Evolutionary conservation across 108 stramenopile species (phyloP), one percentile per base, ranked within the genome.

Genomic region (Nitzschia putrida): DNA sequence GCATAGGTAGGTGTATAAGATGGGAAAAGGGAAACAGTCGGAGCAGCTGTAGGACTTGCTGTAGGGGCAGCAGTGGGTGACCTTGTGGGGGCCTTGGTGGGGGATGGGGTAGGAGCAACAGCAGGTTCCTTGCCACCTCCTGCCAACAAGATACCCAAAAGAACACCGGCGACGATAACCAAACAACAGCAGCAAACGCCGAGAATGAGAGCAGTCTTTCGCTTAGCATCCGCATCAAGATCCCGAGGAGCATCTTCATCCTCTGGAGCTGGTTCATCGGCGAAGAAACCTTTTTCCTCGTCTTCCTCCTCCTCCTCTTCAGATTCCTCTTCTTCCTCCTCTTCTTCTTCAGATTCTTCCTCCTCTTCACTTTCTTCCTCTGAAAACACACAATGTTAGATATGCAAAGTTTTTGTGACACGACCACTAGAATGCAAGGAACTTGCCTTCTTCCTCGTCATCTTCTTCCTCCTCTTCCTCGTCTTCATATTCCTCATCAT

Each of bases 111-210:
- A 23, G 20, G 22, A 14, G 37, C 40, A 26, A 12, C 23, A 39
- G 42, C 20, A 9, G 16, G 14, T 3, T 63, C 61, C 21, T 63
- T 43, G 42, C 21, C 61, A 0, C 44, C 44, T 63, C 38, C 58
- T 14, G 21, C 61, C 16, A 63, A 39, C 14, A 45, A 14, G 8
- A 63, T 22, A 23, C 61, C 61, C 61, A 63, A 63, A 21, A 63
- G 38, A 0, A 63, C 44, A 13, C 43, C 61, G 3, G 40, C 20
- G 20, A 63, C 44, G 44, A 63, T 10, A 29, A 39, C 29, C 16
- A 59, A 13, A 8, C 16, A 47, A 25, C 61, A 63, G 44, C 42
- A 45, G 8, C 58, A 59, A 11, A 16, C 25, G 1, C 37, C 44
- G 9, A 63, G 12, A 21, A n/a, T 39, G 23, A 45, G n/a, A 12